Evolutionary conservation across 208 protist genomes (phyloP).

Genomic region (Trypanosoma congolense): DNA sequence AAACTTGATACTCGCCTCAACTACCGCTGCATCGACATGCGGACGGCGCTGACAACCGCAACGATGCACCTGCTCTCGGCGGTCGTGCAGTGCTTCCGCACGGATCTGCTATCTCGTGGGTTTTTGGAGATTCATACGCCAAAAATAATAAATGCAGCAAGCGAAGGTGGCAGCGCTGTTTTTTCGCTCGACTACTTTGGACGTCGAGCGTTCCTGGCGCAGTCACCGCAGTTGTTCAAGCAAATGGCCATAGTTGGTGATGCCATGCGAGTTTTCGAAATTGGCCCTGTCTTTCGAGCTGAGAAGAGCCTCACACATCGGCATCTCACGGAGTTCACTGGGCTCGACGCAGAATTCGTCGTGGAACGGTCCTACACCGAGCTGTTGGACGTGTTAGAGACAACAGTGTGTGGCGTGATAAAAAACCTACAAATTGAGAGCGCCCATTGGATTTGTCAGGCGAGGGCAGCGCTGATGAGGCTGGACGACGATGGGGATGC

Average conservation of each 20-base stretch:
- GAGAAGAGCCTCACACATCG: constrained; percentile 98
- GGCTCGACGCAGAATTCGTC: constrained; percentile 98
- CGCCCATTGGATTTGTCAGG: constrained; percentile 10
- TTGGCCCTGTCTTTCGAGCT: constrained; percentile 97
- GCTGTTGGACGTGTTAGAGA: constrained; percentile 93
- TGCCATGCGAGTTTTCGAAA: constrained; percentile 91
- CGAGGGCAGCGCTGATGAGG: constrained; percentile 15
- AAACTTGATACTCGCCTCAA: constrained; percentile 94
- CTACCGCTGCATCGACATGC: constrained; percentile 95
- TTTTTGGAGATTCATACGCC: constrained; percentile 99
- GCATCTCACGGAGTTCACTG: constrained; percentile 99
- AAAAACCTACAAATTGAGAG: constrained; percentile 50
- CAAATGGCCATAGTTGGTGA: constrained; percentile 97
- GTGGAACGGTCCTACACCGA: constrained; percentile 96
- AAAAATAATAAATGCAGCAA: constrained; percentile 95
- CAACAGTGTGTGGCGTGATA: constrained; percentile 93
- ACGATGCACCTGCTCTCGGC: constrained; percentile 90
- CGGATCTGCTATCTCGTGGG: constrained; percentile 61
- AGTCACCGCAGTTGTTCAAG: constrained; percentile 99
- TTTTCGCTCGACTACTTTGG: constrained; percentile 82
- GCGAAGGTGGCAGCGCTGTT: constrained; percentile 90
- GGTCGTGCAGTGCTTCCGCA: constrained; percentile 85
- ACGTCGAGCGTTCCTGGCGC: constrained; percentile 91
- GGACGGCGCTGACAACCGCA: constrained; percentile 90
- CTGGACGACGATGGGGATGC: constrained; percentile 2